Evolutionary conservation across 495 filamentous ascomycete genomes (phyloP).

Genomic region (Thozetella sp.): DNA sequence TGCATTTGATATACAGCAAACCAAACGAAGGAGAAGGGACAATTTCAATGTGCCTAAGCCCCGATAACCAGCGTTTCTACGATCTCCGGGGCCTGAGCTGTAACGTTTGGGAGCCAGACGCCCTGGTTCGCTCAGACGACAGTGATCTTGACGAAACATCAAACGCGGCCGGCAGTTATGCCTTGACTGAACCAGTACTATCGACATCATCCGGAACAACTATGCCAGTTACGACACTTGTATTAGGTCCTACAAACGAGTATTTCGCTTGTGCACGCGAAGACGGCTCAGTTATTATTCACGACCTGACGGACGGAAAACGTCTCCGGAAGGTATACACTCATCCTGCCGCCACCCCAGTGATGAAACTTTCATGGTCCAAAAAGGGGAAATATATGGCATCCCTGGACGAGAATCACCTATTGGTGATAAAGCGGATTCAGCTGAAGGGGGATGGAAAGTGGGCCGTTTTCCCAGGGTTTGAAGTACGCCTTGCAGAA

Average conservation of each 20-base stretch:
- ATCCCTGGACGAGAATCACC: not conserved
- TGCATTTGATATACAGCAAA: not conserved
- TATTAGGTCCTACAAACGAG: not conserved
- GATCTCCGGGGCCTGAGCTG: constrained; percentile 18
- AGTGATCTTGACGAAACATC: not conserved
- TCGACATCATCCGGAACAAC: not conserved
- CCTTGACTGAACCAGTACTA: not conserved
- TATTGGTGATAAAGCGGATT: not conserved
- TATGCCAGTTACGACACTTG: not conserved
- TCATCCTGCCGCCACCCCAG: not conserved
- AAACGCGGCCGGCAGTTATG: not conserved
- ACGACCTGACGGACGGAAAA: not conserved
- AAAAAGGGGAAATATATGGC: not conserved
- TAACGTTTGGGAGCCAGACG: constrained; percentile 28
- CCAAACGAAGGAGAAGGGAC: not conserved
- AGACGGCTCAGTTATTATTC: not conserved
- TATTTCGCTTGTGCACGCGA: not conserved
- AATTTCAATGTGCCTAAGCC: constrained; percentile 14
- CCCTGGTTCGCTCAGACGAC: constrained; percentile 14
- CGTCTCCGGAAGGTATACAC: not conserved
- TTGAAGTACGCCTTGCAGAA: not conserved
- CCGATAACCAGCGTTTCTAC: constrained; percentile 24
- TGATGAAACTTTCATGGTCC: not conserved
- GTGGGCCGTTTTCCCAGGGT: not conserved
- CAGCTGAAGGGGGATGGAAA: not conserved